phyloP scores from a whole-genome alignment of 2,329 filamentous ascomycete species.

The Cyphellophora attinorum region DNA sequence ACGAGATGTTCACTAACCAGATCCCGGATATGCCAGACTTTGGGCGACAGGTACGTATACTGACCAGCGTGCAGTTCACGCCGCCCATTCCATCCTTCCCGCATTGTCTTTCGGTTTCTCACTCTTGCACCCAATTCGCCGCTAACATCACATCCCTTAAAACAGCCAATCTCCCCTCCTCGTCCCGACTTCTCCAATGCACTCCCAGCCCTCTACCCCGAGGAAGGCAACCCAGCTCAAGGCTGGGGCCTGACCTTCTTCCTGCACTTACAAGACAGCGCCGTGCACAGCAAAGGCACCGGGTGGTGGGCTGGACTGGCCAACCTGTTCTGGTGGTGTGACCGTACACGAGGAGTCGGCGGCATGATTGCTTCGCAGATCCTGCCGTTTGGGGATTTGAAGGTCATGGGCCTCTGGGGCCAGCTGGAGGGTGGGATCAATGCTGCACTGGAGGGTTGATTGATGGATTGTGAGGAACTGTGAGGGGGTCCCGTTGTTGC shows the following conservation, averaged over 20 bases:
- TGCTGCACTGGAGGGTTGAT: not conserved
- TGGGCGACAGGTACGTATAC: conserved; percentile 29
- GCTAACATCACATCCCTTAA: too few species aligned
- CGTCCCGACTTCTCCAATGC: conserved; percentile 42
- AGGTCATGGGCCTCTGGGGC: conserved; percentile 18
- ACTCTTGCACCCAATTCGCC: too few species aligned
- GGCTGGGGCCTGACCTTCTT: conserved; percentile 58
- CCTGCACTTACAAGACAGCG: conserved; percentile 32
- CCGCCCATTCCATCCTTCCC: too few species aligned
- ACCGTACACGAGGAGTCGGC: conserved; percentile 32
- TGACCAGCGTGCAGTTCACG: too few species aligned
- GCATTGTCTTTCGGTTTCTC: too few species aligned
- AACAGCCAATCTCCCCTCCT: conserved; percentile 34
- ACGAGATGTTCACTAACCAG: conserved; percentile 57
- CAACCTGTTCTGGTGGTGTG: conserved; percentile 56
- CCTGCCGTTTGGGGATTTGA: conserved; percentile 18
- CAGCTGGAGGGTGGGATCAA: conserved; percentile 15
- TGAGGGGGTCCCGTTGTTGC: too few species aligned
- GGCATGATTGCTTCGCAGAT: conserved; percentile 19
- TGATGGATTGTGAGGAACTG: too few species aligned
- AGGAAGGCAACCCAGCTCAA: conserved; percentile 41
- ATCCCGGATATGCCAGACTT: conserved; percentile 48
- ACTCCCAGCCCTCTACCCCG: conserved; percentile 44
- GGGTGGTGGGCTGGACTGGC: conserved; percentile 50
- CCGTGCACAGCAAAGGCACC: conserved; percentile 44